Evolutionary conservation across 163 green algal species (phyloP), one percentile per base, ranked within the genome.

Genomic region (Scenedesmus sp.): DNA sequence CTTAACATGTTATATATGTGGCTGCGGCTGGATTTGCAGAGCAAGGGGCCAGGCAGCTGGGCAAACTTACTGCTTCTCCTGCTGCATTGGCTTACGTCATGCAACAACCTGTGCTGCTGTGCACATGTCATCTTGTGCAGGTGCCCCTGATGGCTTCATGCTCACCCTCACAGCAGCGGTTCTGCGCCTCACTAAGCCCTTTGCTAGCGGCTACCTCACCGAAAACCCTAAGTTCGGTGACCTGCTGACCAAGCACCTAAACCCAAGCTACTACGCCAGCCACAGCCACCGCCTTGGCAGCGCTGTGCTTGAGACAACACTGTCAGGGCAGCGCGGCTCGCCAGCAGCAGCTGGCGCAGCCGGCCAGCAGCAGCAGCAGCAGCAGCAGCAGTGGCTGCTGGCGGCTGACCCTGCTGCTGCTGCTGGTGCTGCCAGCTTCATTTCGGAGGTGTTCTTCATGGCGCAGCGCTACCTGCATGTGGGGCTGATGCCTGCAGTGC

Each of bases 381-480:
- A 76, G 85, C 74, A 76, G 83, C 57, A 66, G 54, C 55, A 26
- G 76, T 13, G 34, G 56, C 23, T 88, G 88, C n/a, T 93, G 16
- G 84, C 85, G 34, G 84, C 55, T 20, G 90, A 87, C 54, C 59
- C 74, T 16, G 74, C 74, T 23, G 90, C 83, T 34, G 87, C 87
- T 18, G 77, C 92, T 15, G 77, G 76, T 26, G 60, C 84, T 20
- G 92, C 95, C 4, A 95, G 95, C 91, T 98, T 98, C 94, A 94
- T 98, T 9, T 93, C 96, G 0, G 96, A 98, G 59, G 93, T 92
- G 18, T 98, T 98, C 90, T 98, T 97, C 90, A 16, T 97, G 13
- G 94, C 95, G 0, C 94, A 96, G 91, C 88, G 92, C 6, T 52
- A 96, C 66, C 82, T 97, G 26, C 93, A 94, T 52, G 93, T 95